Percentiles rank a stretch among this genome's conserved stretches.
phyloP scores from a whole-genome alignment of 495 filamentous ascomycete species.

The Penicillium cosmopolitanum region DNA sequence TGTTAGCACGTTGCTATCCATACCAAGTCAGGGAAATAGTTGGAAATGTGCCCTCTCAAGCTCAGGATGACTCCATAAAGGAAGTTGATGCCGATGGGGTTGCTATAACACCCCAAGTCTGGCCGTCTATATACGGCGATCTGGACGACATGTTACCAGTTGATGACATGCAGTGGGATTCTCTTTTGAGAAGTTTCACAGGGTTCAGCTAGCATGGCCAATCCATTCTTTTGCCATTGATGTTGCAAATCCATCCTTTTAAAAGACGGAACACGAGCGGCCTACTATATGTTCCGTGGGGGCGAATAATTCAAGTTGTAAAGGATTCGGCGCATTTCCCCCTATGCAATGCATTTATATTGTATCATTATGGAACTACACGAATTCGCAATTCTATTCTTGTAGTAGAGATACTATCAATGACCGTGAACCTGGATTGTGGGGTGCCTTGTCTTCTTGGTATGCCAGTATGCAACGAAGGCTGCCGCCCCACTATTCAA shows the following conservation, averaged over 20 bases:
- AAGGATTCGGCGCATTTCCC: no score
- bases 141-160: slow-evolving; percentile 28
- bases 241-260: background rate
- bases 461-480: no score
- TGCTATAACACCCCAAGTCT: slow-evolving; percentile 14
- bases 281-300: no score
- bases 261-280: no score
- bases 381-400: no score
- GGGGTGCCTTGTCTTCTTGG: no score
- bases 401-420: no score
- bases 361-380: no score
- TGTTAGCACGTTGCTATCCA: slow-evolving; percentile 22
- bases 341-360: no score
- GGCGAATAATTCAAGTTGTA: no score
- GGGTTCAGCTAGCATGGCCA: slow-evolving; percentile 9
- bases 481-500: no score
- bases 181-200: slow-evolving; percentile 21
- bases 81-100: slow-evolving; percentile 5
- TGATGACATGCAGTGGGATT: slow-evolving; percentile 27
- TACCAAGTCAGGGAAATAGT: slow-evolving; percentile 22
- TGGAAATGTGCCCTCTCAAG: slow-evolving; percentile 1
- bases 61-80: slow-evolving; percentile 11
- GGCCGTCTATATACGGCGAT: slow-evolving; percentile 25
- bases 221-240: background rate
- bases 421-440: no score